Evolutionary conservation across 495 filamentous ascomycete genomes (phyloP), one percentile per base, ranked within the genome.

Genomic region (Mytilinidion resinicola): DNA sequence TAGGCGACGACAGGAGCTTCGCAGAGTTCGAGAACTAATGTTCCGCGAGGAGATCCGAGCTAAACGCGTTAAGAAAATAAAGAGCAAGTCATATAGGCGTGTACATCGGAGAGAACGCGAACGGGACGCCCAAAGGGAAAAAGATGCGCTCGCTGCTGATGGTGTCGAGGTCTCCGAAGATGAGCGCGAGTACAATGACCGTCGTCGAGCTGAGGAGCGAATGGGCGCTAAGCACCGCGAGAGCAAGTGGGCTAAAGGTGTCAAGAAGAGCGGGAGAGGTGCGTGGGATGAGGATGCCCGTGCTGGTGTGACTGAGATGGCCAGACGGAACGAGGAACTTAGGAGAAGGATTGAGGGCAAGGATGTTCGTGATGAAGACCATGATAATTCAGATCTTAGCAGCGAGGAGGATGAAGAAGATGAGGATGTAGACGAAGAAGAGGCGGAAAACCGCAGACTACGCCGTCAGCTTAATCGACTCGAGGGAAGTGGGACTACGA

Each of bases 61-160:
- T 4, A 96, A 92, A 73, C 85, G 93, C 3, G 87, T 98, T 71
- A 96, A 96, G 72, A 97, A 96, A 76, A 98, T 98, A 70, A 98
- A 98, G 76, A 91, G 86, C 65, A 97, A 96, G 67, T 81, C 90
- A 0, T 98, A 91, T 67, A 85, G 90, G 15, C 84, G 91, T 51
- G 85, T 97, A 20, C 95, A 96, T 69, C 85, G 93, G 37, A 96
- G 88, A 65, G 89, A 96, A 64, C 80, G 84, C 11, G 83, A 89
- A 67, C 83, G 83, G 56, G 74, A 85, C 42, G 84, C 87, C 59
- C 77, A 89, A 51, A 81, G 82, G n/a, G 84, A 90, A 52, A 77
- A 80, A 25, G 83, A 89, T 42, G 83, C 83, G 30, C 74, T 92
- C 42, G 71, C 77, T 17, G 82, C 82, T 43, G 83, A 84, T 19